Conservation (phyloP, 306 rosid genomes). For the Dryas drummondii region DNA sequence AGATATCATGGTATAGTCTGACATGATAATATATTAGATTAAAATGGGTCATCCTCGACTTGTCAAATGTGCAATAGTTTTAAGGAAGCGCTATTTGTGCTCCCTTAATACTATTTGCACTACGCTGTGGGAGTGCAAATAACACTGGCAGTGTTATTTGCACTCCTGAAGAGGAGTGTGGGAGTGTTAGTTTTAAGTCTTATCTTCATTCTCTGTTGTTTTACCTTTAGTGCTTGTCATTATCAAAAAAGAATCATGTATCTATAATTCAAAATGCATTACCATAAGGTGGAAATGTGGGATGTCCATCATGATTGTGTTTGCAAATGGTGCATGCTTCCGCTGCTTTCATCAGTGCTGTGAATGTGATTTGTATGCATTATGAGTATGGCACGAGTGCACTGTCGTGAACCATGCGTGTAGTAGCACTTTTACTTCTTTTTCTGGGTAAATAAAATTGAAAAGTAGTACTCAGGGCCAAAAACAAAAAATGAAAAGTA, state of each 20-base stretch:
- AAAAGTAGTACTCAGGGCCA: too few relatives aligned
- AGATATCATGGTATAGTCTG: background rate
- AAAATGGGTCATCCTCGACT: too few relatives aligned
- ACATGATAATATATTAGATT: too few relatives aligned
- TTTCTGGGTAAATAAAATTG: too few relatives aligned
- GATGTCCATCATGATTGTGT: slow-evolving; percentile 10
- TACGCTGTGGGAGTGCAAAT: too few relatives aligned
- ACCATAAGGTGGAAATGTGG: background rate
- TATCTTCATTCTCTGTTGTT: background rate
- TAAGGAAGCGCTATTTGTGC: too few relatives aligned
- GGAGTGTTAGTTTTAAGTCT: background rate
- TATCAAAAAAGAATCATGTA: background rate
- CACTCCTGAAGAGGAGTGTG: too few relatives aligned
- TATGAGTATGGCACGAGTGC: background rate
- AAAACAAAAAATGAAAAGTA: too few relatives aligned
- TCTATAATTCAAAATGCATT: background rate
- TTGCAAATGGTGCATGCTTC: background rate
- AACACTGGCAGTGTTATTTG: too few relatives aligned
- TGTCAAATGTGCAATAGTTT: too few relatives aligned
- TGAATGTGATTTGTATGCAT: background rate
- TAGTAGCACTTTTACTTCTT: background rate
- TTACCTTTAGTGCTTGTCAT: slow-evolving; percentile 6
- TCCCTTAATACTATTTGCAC: too few relatives aligned
- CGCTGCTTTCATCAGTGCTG: background rate
- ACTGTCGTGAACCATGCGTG: background rate